Evolutionary conservation across 2,329 filamentous ascomycete species (phyloP), one percentile per base, ranked within the genome.

Genomic region (Colletotrichum tabaci): DNA sequence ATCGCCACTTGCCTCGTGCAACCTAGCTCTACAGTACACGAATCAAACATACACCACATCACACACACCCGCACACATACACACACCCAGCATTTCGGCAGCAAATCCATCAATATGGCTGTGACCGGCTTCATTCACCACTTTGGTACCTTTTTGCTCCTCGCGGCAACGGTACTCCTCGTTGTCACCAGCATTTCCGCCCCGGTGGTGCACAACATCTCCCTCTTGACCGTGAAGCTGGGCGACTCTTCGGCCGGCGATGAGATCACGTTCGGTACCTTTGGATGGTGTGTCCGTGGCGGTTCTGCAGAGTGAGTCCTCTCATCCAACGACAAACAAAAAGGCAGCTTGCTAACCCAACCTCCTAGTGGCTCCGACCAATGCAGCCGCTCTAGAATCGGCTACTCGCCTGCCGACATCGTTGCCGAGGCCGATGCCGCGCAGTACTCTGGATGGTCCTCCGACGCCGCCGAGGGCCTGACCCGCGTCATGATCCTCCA

Each of bases 401-500:
- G 90, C 76, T 92, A 92, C 82, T 82, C 86, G 74, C 87, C 88
- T 16, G 84, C 85, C 61, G 69, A 79, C 3, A 79, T 88, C 72
- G 81, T 91, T 75, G 58, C 76, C 67, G 56, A 70, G 16, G 73
- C 83, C 57, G 81, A 85, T 67, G 76, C 77, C 60, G 81, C 79
- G 57, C 67, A 80, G 47, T 86, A 87, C 78, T 84, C 83, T 73
- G 75, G 79, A 60, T 82, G 83, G 68, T 81, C 84, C 23, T 79
- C 81, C 68, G 79, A 82, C 72, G 85, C 87, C 46, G 80, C 85
- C 69, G 84, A 84, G 74, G 82, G 79, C 38, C 83, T 91, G 50
- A 91, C 89, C 52, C 82, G 84, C 74, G 87, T 88, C 73, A 88
- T 92, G 88, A 80, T 92, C 63, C 84, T 92, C 70, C 90, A 92